These are phyloP conservation scores for Saccharomycopsis malanga DNA, from an alignment of 805 yeast species.

Conservation along the genomic window DNA sequence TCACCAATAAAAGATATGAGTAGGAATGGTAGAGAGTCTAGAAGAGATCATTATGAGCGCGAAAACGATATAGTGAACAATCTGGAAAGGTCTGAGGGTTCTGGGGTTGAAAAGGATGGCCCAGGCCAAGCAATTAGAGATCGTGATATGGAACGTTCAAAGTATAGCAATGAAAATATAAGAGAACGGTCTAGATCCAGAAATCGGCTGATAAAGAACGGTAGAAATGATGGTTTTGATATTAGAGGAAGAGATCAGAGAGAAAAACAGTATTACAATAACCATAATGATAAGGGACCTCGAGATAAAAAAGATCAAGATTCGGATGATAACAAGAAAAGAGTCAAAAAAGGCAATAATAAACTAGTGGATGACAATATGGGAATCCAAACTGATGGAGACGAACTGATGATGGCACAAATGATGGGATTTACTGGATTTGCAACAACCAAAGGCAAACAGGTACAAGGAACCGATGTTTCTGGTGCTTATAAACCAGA, in stretches of 20 bases:
- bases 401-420: conserved; percentile 29
- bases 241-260: neutral
- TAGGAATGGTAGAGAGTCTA: conserved; percentile 5
- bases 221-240: neutral
- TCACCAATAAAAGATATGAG: no score
- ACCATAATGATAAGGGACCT: neutral
- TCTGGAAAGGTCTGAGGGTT: neutral
- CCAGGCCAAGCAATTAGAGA: neutral
- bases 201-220: neutral
- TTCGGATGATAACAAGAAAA: neutral
- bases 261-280: neutral
- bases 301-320: conserved; percentile 4
- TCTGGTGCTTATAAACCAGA: conserved; percentile 32
- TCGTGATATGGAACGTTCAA: neutral
- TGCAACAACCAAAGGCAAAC: conserved; percentile 49
- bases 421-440: conserved; percentile 56
- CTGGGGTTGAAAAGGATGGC: neutral
- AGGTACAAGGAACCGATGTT: conserved; percentile 45
- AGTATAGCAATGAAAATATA: neutral
- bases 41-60: conserved; percentile 20
- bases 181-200: neutral
- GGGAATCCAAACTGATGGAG: neutral
- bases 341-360: neutral
- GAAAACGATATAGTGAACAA: neutral
- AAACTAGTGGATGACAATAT: neutral